phyloP scores from a whole-genome alignment of 2,329 filamentous ascomycete species.

The Ceratocystis diversiconidia region DNA sequence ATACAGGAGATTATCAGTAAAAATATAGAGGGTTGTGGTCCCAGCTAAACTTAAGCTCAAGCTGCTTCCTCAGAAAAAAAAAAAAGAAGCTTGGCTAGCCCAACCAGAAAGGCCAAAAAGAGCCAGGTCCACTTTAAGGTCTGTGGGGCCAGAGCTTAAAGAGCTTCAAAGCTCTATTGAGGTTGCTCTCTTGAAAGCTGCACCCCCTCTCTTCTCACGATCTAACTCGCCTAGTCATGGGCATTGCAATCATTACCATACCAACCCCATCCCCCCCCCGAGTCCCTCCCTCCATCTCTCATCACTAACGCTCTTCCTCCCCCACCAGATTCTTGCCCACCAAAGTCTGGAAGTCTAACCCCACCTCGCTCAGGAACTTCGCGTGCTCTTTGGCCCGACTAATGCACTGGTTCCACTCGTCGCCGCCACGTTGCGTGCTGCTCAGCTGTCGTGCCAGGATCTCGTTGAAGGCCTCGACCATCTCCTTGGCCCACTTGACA shows the following conservation, averaged over 20 bases:
- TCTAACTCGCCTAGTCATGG: too few relatives aligned
- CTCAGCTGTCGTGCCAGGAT: slow-evolving; percentile 74
- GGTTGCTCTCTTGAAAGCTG: too few relatives aligned
- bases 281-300: background rate
- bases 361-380: slow-evolving; percentile 65
- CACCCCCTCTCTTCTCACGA: too few relatives aligned
- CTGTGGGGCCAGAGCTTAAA: too few relatives aligned
- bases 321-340: slow-evolving; percentile 45
- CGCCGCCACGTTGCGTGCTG: slow-evolving; percentile 62
- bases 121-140: background rate
- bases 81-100: background rate
- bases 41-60: too few relatives aligned
- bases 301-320: slow-evolving; percentile 19
- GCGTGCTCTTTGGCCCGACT: slow-evolving; percentile 69
- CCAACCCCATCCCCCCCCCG: background rate
- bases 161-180: too few relatives aligned
- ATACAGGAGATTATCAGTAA: background rate
- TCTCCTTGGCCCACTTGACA: slow-evolving; percentile 95
- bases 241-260: too few relatives aligned
- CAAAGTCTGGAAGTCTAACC: slow-evolving; percentile 75
- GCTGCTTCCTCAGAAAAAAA: too few relatives aligned
- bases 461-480: slow-evolving; percentile 79
- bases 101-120: background rate
- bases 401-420: slow-evolving; percentile 72
- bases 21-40: background rate